Base-by-base conservation (phyloP, 768 basidiomycete genomes). In the Termitomyces eurrhizus region DNA sequence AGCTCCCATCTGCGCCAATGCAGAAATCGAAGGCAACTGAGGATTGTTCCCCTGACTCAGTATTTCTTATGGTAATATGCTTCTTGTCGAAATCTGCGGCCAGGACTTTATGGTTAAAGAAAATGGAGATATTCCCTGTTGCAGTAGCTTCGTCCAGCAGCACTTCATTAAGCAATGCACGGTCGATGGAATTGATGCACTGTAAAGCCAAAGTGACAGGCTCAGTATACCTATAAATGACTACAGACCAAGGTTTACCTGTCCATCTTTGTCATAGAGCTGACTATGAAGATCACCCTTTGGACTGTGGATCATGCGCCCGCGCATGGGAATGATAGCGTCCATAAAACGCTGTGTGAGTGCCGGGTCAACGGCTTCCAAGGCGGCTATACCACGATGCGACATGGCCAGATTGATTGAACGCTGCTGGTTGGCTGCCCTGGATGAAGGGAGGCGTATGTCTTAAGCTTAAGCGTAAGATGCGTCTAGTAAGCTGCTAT, bases 371-470 rank as follows among this genome's bases (percentile, higher is more conserved):
- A 99, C 83, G 57, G 87, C 85, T 67, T 88, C 81, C 50, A 98
- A 78, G 48, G 95, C 96, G 67, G 89, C 86, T 59, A 98, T 88
- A 64, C 95, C 96, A 48, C 96, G 87, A 60, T 93, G 87, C 21
- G 95, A 98, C 61, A 98, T 93, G 32, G 95, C 95, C 57, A 98
- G 80, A 77, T 98, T 98, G 75, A 98, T 97, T 59, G 95, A 97
- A 59, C 96, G 85, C 70, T 92, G 90, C 68, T 86, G 84, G 33
- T 82, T 75, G 57, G 77, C 79, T 49, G 80, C 79, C 72, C 83
- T 88, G 52, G 89, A 88, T 35, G 86, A 83, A 35, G 87, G 81
- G 55, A 90, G 80, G 49, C 92, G 87, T 66, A 90, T 78, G 77
- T 93, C 92, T 93, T 64, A 56, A 39, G 12, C 9, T 44, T 32